Evolutionary conservation across 257 asterid species (phyloP).

Genomic region (Buddleja alternifolia): DNA sequence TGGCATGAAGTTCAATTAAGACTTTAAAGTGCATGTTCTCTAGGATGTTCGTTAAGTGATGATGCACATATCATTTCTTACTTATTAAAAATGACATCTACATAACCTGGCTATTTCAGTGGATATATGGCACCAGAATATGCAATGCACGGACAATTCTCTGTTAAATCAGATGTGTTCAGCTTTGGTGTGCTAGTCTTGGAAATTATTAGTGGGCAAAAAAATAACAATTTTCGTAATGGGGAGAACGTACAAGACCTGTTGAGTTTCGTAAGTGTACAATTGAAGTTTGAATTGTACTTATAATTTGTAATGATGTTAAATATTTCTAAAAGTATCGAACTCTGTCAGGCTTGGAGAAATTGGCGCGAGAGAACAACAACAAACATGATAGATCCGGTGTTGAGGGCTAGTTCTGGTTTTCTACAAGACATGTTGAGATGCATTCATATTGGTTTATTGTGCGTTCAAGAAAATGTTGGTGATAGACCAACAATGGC

Average conservation of each 20-base stretch:
- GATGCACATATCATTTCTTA: too few relatives aligned
- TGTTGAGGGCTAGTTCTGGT: slow-evolving; percentile 4
- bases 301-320: neutral
- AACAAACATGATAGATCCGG: neutral
- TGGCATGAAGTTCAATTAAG: too few relatives aligned
- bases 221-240: neutral
- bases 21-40: too few relatives aligned
- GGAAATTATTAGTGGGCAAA: slow-evolving; percentile 23
- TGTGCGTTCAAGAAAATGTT: slow-evolving; percentile 15
- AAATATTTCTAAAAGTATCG: neutral
- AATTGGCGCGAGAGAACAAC: slow-evolving; percentile 20
- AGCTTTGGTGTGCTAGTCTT: slow-evolving; percentile 23
- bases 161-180: slow-evolving; percentile 23
- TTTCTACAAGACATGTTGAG: neutral
- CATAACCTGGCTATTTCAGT: too few relatives aligned
- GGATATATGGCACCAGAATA: slow-evolving; percentile 27
- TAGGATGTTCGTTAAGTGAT: too few relatives aligned
- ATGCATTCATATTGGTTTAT: slow-evolving; percentile 7
- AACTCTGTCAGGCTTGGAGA: slow-evolving; percentile 9
- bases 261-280: slow-evolving; percentile 5
- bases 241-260: neutral
- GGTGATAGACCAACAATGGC: slow-evolving; percentile 17
- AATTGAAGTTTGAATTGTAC: neutral
- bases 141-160: slow-evolving; percentile 17
- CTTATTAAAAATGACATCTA: too few relatives aligned